Conservation (phyloP, 257 asterid genomes). For the Pogostemon cablin region DNA sequence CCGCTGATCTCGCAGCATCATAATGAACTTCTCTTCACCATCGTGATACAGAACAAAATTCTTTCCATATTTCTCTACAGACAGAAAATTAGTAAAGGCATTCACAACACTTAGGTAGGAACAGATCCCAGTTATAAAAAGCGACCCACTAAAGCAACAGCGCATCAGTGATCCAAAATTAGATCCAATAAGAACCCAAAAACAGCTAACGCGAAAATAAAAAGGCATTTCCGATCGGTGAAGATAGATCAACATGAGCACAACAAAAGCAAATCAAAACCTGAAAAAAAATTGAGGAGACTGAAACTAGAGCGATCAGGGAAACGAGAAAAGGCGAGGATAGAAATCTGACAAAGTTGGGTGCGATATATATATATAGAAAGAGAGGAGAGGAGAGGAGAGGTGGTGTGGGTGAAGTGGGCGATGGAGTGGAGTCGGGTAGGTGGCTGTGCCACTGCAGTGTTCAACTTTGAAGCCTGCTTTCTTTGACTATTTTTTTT, state of each 20-base stretch:
- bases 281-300: conserved; percentile 21
- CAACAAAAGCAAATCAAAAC: conserved; percentile 29
- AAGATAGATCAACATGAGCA: neutral
- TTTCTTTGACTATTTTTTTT: neutral
- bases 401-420: neutral
- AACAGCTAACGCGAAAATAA: conserved; percentile 5
- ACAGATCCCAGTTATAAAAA: conserved; percentile 32
- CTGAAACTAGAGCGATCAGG: neutral
- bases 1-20: conserved; percentile 6
- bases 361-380: conserved; percentile 25
- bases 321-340: neutral
- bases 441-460: conserved; percentile 18
- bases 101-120: neutral
- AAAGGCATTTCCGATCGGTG: conserved; percentile 19
- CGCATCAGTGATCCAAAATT: conserved; percentile 24
- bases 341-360: conserved; percentile 26
- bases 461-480: conserved; percentile 24
- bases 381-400: neutral
- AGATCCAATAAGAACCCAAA: conserved; percentile 30
- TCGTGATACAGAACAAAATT: neutral
- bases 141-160: conserved; percentile 11
- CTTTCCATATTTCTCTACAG: neutral
- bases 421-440: neutral
- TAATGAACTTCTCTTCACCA: conserved; percentile 7
- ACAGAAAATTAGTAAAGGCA: neutral